Evolutionary conservation across 2,329 filamentous ascomycete species (phyloP).

Genomic region (Mariannaea sp.): DNA sequence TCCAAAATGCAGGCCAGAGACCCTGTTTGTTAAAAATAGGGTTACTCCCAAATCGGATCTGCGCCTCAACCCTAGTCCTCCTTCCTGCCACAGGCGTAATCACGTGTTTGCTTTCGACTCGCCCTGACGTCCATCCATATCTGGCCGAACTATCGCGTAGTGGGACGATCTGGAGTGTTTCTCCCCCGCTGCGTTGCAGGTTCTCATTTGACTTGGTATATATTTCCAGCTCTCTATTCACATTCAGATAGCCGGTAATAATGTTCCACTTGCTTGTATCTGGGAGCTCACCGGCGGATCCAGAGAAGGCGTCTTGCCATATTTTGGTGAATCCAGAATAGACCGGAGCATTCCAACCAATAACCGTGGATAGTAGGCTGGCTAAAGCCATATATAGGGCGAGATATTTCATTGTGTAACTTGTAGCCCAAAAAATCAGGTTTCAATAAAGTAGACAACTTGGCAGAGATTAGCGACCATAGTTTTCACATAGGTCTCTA

Average conservation of each 20-base stretch:
- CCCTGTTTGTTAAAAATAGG: slow-evolving; percentile 47
- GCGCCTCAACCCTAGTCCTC: slow-evolving; percentile 46
- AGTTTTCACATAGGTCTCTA: too few relatives aligned
- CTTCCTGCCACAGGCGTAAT: slow-evolving; percentile 49
- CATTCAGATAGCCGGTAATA: slow-evolving; percentile 44
- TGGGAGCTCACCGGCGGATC: slow-evolving; percentile 43
- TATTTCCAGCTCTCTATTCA: slow-evolving; percentile 54
- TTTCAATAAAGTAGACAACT: too few relatives aligned
- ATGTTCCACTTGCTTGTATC: slow-evolving; percentile 52
- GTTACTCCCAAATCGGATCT: slow-evolving; percentile 44
- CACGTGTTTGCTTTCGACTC: slow-evolving; percentile 53
- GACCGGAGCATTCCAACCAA: slow-evolving; percentile 37
- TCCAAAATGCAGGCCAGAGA: slow-evolving; percentile 41
- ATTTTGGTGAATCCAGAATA: slow-evolving; percentile 47
- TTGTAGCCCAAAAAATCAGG: too few relatives aligned
- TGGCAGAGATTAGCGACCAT: too few relatives aligned
- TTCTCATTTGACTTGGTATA: slow-evolving; percentile 51
- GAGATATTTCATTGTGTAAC: too few relatives aligned
- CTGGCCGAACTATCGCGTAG: slow-evolving; percentile 38
- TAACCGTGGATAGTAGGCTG: background rate
- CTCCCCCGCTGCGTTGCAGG: slow-evolving; percentile 54
- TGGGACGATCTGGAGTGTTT: slow-evolving; percentile 55
- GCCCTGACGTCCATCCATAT: slow-evolving; percentile 54
- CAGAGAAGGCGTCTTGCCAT: slow-evolving; percentile 53
- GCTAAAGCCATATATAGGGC: background rate